Percentiles rank a stretch among this genome's conserved stretches.
Conservation (phyloP, 768 basidiomycete genomes). For the Ramaria sp. region DNA sequence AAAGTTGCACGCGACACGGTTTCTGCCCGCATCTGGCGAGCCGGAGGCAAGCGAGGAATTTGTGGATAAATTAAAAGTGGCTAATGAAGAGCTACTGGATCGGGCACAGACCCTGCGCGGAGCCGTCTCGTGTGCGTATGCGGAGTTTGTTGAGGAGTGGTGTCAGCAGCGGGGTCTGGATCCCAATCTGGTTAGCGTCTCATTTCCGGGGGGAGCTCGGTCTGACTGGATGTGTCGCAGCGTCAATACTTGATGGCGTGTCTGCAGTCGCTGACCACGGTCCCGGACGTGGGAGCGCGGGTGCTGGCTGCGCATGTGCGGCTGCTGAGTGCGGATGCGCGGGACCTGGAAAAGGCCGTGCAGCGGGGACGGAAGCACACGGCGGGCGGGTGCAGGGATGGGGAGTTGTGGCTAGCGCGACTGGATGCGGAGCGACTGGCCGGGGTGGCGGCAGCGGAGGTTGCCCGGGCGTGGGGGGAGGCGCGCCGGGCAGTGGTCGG, state of each 20-base stretch:
- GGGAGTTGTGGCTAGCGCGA: slow-evolving; percentile 43
- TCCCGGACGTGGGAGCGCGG: not conserved
- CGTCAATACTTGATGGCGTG: slow-evolving; percentile 37
- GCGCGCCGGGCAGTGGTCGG: slow-evolving; percentile 30
- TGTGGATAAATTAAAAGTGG: slow-evolving; percentile 41
- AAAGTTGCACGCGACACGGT: slow-evolving; percentile 29
- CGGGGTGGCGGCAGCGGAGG: slow-evolving; percentile 13
- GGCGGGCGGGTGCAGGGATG: slow-evolving; percentile 22
- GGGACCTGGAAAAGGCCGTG: slow-evolving; percentile 24
- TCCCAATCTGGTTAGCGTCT: slow-evolving; percentile 22
- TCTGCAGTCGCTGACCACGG: slow-evolving; percentile 12
- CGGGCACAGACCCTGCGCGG: slow-evolving; percentile 11
- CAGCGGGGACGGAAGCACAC: slow-evolving; percentile 39
- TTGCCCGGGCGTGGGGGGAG: slow-evolving; percentile 30
- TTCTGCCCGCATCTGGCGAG: slow-evolving; percentile 14
- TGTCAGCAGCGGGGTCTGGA: slow-evolving; percentile 25
- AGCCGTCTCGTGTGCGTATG: slow-evolving; percentile 26
- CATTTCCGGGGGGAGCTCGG: not conserved
- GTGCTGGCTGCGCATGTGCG: slow-evolving; percentile 28
- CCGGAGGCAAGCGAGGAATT: slow-evolving; percentile 31
- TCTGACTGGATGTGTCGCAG: slow-evolving; percentile 23
- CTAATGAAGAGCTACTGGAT: slow-evolving; percentile 40
- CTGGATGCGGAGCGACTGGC: slow-evolving; percentile 33
- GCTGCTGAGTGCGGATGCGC: slow-evolving; percentile 18
- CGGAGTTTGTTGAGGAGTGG: slow-evolving; percentile 39